Percentiles rank a stretch among this genome's conserved stretches.
These are phyloP conservation scores for Scheffersomyces insectosa DNA, from an alignment of 1,139 yeast genomes.

Conservation along the genomic window DNA sequence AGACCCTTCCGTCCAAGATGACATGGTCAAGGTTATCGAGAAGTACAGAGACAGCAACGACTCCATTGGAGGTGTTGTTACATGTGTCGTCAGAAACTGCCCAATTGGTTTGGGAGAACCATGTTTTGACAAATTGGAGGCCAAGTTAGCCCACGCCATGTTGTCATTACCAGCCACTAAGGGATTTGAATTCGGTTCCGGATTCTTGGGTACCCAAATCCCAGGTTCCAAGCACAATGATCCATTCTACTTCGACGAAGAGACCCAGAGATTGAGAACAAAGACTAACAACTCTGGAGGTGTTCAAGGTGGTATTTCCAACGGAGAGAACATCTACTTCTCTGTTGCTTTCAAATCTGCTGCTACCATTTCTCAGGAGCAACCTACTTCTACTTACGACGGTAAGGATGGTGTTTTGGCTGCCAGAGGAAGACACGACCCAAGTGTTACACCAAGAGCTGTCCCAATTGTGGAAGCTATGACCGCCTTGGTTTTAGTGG, in stretches of 20 bases:
- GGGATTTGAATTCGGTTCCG: slow-evolving; percentile 97
- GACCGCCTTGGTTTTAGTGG: slow-evolving; percentile 92
- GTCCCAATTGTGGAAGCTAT: slow-evolving; percentile 98
- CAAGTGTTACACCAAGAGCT: slow-evolving; percentile 97
- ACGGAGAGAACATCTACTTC: slow-evolving; percentile 93
- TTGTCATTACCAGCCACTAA: slow-evolving; percentile 95
- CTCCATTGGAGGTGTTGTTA: slow-evolving; percentile 96
- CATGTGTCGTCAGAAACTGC: slow-evolving; percentile 92
- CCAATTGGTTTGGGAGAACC: slow-evolving; percentile 98
- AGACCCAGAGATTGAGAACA: slow-evolving; percentile 67
- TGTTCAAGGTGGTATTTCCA: slow-evolving; percentile 95
- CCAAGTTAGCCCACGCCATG: slow-evolving; percentile 95
- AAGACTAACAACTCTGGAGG: slow-evolving; percentile 94
- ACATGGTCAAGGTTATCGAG: slow-evolving; percentile 87
- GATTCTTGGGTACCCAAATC: slow-evolving; percentile 83
- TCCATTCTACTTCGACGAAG: slow-evolving; percentile 64
- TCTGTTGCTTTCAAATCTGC: slow-evolving; percentile 97
- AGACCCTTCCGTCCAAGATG: slow-evolving; percentile 64
- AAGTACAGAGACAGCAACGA: slow-evolving; percentile 83
- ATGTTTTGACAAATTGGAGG: slow-evolving; percentile 94
- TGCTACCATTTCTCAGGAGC: slow-evolving; percentile 94
- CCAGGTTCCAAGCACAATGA: slow-evolving; percentile 97
- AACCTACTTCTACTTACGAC: slow-evolving; percentile 81
- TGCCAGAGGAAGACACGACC: slow-evolving; percentile 98
- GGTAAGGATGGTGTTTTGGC: slow-evolving; percentile 86